Base-by-base conservation (phyloP, 2,329 filamentous ascomycete species). In the Coniochaeta hoffmannii region DNA sequence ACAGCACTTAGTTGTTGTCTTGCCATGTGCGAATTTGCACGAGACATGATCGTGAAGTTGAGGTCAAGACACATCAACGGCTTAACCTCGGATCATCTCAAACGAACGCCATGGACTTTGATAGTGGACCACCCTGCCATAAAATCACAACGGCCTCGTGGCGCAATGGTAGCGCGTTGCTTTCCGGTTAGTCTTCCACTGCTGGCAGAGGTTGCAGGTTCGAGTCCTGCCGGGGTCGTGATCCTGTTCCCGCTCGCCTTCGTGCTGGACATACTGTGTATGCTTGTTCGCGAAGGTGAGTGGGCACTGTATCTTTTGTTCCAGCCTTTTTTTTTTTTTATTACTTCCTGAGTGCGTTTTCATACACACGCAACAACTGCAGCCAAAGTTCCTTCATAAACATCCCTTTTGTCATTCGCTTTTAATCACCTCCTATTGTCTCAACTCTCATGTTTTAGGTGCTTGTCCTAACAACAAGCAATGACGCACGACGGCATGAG, bases 181-280 rank as follows among this genome's bases (percentile, higher is more conserved):
- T 46, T 46, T 46, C 41, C 41, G 41, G 41, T 46, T 46, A 26
- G 41, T 46, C 19, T 46, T 28, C 22, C 41, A 46, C 41, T 46
- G 41, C 41, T 50, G 49, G 49, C 28, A 50, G 30, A 50, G 49
- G 44, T 32, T 50, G 49, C 28, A 31, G 49, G 49, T 50, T 50
- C 49, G 49, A 32, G 26, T 50, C 49, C 49, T 31, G 49, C 49
- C 26, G 28, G 49, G 26, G 49, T 50, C 49, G 49, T 4, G 17
- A 19, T 19, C 22, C 26, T n/a, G n/a, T 3, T 10, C 9, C 24
- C 17, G 5, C 41, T 12, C 41, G 10, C 12, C 41, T 26, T 12
- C 5, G 11, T 46, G 41, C 41, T 46, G 22, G 36, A 41, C 36
- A 22, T 41, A 19, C 17, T 22, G 36, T 2, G 15, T n/a, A 36